A percentile compares a stretch with the other conserved stretches of the same genome.
phyloP scores from a whole-genome alignment of 108 stramenopile species.

The Cylindrotheca closterium region DNA sequence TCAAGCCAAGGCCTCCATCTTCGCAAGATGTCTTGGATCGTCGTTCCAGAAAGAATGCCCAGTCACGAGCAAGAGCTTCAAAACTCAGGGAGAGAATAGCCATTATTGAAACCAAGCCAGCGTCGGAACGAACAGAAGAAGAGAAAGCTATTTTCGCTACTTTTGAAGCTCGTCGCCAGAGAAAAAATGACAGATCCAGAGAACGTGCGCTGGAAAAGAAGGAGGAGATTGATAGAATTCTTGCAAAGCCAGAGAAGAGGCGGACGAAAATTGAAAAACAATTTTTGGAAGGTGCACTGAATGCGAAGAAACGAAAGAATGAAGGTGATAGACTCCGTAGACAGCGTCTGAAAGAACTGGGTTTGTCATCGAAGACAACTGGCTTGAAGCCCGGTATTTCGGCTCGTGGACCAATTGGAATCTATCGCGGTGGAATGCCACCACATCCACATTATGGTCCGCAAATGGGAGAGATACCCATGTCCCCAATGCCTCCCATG shows the following conservation, averaged over 20 bases:
- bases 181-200: slow-evolving; percentile 71
- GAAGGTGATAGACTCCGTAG: slow-evolving; percentile 80
- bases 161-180: slow-evolving; percentile 60
- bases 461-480: slow-evolving; percentile 49
- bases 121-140: slow-evolving; percentile 53
- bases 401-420: slow-evolving; percentile 31
- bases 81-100: slow-evolving; percentile 51
- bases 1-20: slow-evolving; percentile 49
- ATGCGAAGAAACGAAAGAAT: slow-evolving; percentile 77
- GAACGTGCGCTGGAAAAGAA: slow-evolving; percentile 80
- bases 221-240: slow-evolving; percentile 64
- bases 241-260: slow-evolving; percentile 64
- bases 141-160: slow-evolving; percentile 48
- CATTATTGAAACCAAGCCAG: slow-evolving; percentile 47
- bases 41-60: slow-evolving; percentile 70
- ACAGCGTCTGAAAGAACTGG: slow-evolving; percentile 65
- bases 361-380: slow-evolving; percentile 45
- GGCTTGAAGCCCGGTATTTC: slow-evolving; percentile 36
- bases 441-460: slow-evolving; percentile 1
- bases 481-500: slow-evolving; percentile 55
- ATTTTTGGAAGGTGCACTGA: slow-evolving; percentile 48
- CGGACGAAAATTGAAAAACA: slow-evolving; percentile 68
- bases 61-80: slow-evolving; percentile 65
- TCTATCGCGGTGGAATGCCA: slow-evolving; percentile 14
- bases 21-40: slow-evolving; percentile 59